Evolutionary conservation across 768 basidiomycete genomes (phyloP).

Genomic region (Austroboletus festivus): DNA sequence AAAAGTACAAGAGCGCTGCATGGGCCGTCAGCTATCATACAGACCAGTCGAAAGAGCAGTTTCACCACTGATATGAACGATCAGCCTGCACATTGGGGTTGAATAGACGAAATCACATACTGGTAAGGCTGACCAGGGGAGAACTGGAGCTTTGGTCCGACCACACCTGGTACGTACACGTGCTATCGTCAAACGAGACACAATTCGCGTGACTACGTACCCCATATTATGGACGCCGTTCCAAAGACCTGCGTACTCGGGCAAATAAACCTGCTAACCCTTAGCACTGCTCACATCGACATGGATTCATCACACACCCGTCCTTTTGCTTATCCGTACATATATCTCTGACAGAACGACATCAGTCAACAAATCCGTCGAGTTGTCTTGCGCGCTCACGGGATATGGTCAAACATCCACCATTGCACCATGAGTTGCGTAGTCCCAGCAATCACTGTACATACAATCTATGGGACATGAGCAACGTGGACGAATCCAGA

Average conservation of each 20-base stretch:
- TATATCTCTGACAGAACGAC: constrained; percentile 37
- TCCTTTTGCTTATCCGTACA: constrained; percentile 45
- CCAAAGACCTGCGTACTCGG: constrained; percentile 51
- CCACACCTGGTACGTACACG: constrained; percentile 47
- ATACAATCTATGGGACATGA: constrained; percentile 45
- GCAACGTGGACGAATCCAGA: background rate
- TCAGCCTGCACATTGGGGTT: too few relatives aligned
- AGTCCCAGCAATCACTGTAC: constrained; percentile 66
- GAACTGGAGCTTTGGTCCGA: constrained; percentile 64
- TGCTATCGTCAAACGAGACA: constrained; percentile 8
- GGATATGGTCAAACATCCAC: constrained; percentile 64
- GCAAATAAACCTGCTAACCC: constrained; percentile 43
- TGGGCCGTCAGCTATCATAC: constrained; percentile 31
- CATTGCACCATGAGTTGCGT: constrained; percentile 72
- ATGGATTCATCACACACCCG: constrained; percentile 11
- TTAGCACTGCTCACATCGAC: background rate
- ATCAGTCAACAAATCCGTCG: constrained; percentile 42
- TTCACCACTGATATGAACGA: constrained; percentile 9
- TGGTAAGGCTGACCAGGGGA: constrained; percentile 57
- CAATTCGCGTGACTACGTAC: constrained; percentile 14
- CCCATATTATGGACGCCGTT: constrained; percentile 55
- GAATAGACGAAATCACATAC: too few relatives aligned
- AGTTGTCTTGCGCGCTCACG: constrained; percentile 35
- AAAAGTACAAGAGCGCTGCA: constrained; percentile 62
- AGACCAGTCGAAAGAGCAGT: too few relatives aligned